Conservation (phyloP, 1,284 basidiomycete genomes). For the Apiotrichum laibachii region DNA sequence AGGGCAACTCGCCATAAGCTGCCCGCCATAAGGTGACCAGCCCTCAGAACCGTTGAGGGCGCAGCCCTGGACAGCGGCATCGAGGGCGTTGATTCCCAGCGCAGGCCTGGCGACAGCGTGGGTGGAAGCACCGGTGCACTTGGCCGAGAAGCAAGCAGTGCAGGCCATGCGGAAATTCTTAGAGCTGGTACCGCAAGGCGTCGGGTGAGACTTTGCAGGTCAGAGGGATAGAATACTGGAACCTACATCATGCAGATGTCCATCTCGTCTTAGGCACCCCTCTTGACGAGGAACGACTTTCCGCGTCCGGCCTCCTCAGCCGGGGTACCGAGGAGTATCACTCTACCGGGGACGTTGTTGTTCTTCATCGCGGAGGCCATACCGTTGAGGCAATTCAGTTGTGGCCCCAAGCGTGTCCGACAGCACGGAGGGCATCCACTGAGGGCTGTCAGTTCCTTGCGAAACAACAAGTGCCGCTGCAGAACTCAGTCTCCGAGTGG, state of each 20-base stretch:
- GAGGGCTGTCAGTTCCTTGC: slow-evolving; percentile 30
- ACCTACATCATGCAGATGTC: slow-evolving; percentile 70
- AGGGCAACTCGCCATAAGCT: slow-evolving; percentile 21
- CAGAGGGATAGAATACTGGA: not conserved
- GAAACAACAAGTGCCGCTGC: no score
- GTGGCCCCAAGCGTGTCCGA: slow-evolving; percentile 59
- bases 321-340: slow-evolving; percentile 76
- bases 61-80: slow-evolving; percentile 51
- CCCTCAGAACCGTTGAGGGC: slow-evolving; percentile 40
- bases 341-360: slow-evolving; percentile 60
- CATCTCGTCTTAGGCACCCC: slow-evolving; percentile 58
- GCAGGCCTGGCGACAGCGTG: slow-evolving; percentile 21
- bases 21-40: slow-evolving; percentile 30
- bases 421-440: slow-evolving; percentile 21
- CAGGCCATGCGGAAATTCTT: slow-evolving; percentile 11
- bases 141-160: slow-evolving; percentile 19
- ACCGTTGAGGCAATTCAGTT: slow-evolving; percentile 47
- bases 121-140: slow-evolving; percentile 22
- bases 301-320: slow-evolving; percentile 71
- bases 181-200: slow-evolving; percentile 14
- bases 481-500: slow-evolving; percentile 25
- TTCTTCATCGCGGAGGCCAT: slow-evolving; percentile 39
- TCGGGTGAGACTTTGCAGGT: slow-evolving; percentile 11
- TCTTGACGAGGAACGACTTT: slow-evolving; percentile 68
- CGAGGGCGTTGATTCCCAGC: slow-evolving; percentile 52